A percentile compares a stretch with the other conserved stretches of the same genome.
phyloP scores from a whole-genome alignment of 371 early-diverging fungal genomes.

The Apophysomyces ossiformis region DNA sequence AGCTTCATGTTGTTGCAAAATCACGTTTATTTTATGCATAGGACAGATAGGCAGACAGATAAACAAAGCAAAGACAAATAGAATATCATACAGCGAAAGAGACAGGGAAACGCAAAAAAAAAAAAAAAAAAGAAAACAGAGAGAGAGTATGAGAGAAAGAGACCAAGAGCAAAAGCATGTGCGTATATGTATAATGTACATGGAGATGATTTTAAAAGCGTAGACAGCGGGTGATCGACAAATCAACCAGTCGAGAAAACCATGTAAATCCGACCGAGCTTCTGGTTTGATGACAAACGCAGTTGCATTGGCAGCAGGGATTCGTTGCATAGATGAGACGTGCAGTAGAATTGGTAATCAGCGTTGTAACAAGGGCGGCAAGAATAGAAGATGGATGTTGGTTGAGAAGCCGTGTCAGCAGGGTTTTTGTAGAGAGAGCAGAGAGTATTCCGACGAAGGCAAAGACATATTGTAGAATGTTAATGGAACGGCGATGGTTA shows the following conservation, averaged over 20 bases:
- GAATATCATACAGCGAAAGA: too few relatives aligned
- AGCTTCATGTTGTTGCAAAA: neutral
- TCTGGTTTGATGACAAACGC: neutral
- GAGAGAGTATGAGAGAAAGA: neutral
- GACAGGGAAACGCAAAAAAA: neutral
- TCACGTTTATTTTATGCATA: neutral
- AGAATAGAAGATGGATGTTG: constrained; percentile 6
- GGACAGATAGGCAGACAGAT: too few relatives aligned
- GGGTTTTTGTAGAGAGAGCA: constrained; percentile 1
- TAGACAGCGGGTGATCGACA: neutral
- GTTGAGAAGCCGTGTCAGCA: neutral
- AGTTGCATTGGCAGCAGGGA: neutral
- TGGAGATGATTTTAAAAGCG: too few relatives aligned
- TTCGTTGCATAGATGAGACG: neutral
- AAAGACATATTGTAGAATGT: neutral
- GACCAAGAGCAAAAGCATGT: neutral
- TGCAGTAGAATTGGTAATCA: neutral
- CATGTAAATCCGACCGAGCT: neutral
- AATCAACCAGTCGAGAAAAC: constrained; percentile 1
- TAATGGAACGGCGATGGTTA: neutral
- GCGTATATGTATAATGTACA: too few relatives aligned
- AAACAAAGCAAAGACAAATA: too few relatives aligned
- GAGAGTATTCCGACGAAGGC: neutral
- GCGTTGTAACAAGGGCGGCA: neutral
- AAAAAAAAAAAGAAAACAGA: neutral